Evolutionary conservation across 345 rosid genomes (phyloP), one percentile per base, ranked within the genome.

Genomic region (Corchorus olitorius): DNA sequence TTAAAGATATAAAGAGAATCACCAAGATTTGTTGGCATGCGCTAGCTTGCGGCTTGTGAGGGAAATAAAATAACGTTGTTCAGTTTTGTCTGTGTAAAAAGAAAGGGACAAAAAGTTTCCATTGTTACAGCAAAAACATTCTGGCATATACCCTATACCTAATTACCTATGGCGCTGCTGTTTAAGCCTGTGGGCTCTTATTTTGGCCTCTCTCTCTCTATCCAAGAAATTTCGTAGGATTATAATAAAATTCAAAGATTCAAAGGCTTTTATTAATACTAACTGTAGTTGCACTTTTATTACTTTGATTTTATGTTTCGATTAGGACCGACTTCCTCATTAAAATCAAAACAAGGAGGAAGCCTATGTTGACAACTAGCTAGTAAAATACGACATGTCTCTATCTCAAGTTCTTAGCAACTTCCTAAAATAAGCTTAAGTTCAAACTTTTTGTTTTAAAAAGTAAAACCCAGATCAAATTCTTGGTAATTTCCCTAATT

Each of bases 351-450:
- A 39, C 0, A 20, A 9, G 22, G 14, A 56, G 15, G 15, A 59
- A 43, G 41, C 15, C 41, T 14, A 15, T 19, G 9, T 15, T 52
- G 74, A 70, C 61, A 53, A 48, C 34, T 35, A 37, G 61, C 34
- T 35, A 37, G 11, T 35, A 17, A n/a, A 54, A 11, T 1, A 50
- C 45, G 27, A 50, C 49, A 34, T 8, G 16, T 3, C 27, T 56
- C 61, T 50, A 27, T 27, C 48, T 64, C 35, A 60, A 9, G 22
- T 73, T 73, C 76, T 60, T 46, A 46, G 76, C 68, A 73, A 33
- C 76, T 73, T 73, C 76, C 33, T 55, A 1, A 39, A 35, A 10
- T 39, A 22, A 14, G 8, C 17, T 4, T 50, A 4, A 10, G 17
- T 66, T 66, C 71, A 66, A 45, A 16, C 49, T 7, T 15, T 17